Evolutionary conservation across 2,329 filamentous ascomycete genomes (phyloP).

Genomic region (Cladosporium sp.): DNA sequence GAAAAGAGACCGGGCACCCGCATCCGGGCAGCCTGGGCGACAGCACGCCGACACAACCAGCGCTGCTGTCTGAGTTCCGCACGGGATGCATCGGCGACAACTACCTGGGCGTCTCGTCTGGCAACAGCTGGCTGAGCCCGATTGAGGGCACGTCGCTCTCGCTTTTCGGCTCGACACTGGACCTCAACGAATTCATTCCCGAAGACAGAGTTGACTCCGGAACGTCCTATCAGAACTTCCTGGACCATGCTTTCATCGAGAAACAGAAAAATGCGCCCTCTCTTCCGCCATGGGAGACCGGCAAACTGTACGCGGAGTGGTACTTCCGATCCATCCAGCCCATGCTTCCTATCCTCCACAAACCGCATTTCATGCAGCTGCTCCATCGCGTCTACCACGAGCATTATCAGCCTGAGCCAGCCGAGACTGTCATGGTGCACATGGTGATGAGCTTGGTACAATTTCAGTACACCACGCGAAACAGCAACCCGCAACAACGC

Average conservation of each 20-base stretch:
- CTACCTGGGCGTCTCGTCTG: slow-evolving; percentile 59
- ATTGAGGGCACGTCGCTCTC: slow-evolving; percentile 72
- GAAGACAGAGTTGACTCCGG: slow-evolving; percentile 54
- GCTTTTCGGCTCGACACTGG: slow-evolving; percentile 72
- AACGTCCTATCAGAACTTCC: slow-evolving; percentile 65
- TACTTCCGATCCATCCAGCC: slow-evolving; percentile 67
- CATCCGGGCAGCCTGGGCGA: neutral
- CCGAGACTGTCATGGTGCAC: slow-evolving; percentile 66
- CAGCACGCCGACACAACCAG: neutral
- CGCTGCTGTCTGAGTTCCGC: slow-evolving; percentile 41
- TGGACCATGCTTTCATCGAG: slow-evolving; percentile 56
- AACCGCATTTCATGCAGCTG: slow-evolving; percentile 63
- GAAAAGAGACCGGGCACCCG: neutral
- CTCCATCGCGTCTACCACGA: slow-evolving; percentile 68
- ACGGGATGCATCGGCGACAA: slow-evolving; percentile 50
- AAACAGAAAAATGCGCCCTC: slow-evolving; percentile 53
- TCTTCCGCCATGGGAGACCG: slow-evolving; percentile 58
- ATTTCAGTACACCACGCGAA: slow-evolving; percentile 69
- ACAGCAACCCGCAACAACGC: slow-evolving; percentile 53
- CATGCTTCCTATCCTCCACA: slow-evolving; percentile 72
- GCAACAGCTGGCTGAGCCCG: slow-evolving; percentile 61
- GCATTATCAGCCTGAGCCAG: slow-evolving; percentile 53
- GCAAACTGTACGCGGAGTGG: slow-evolving; percentile 64
- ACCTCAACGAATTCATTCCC: slow-evolving; percentile 66
- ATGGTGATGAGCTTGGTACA: slow-evolving; percentile 75